Percentiles rank a stretch among this genome's conserved stretches.
phyloP scores from a whole-genome alignment of 176 grass and related monocot genomes.

The Oryza nivara region DNA sequence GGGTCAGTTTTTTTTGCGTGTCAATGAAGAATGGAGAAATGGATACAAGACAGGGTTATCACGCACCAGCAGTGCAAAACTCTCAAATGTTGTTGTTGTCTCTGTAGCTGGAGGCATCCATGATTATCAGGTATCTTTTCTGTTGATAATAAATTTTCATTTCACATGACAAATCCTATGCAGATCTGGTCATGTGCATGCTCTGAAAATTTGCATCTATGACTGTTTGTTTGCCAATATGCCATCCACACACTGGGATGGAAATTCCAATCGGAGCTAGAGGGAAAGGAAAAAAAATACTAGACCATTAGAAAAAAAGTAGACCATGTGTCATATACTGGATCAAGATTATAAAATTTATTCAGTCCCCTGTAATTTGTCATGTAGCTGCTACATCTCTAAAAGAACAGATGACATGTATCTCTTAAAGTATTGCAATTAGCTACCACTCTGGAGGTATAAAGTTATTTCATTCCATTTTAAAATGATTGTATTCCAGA shows the following conservation, averaged over 20 bases:
- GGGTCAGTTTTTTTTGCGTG: constrained; percentile 87
- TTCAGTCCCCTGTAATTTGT: neutral
- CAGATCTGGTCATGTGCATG: constrained; percentile 32
- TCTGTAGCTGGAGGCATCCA: constrained; percentile 87
- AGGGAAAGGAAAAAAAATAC: neutral
- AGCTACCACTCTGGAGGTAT: neutral
- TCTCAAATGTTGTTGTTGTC: constrained; percentile 84
- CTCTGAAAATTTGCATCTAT: constrained; percentile 19
- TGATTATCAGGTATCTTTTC: constrained; percentile 91
- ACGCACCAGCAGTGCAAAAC: constrained; percentile 45
- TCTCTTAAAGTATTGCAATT: constrained; percentile 1
- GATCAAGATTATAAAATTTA: constrained; percentile 16
- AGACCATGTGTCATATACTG: neutral
- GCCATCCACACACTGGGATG: neutral
- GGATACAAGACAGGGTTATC: constrained; percentile 61
- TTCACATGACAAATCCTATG: constrained; percentile 24
- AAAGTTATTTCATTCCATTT: neutral
- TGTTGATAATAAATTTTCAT: constrained; percentile 16
- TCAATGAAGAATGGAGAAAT: constrained; percentile 95
- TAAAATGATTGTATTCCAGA: neutral
- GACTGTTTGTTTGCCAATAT: constrained; percentile 11
- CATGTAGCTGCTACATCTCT: neutral
- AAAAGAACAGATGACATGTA: neutral
- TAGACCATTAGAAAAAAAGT: neutral
- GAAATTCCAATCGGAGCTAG: constrained; percentile 9